A percentile compares a stretch with the other conserved stretches of the same genome.
Evolutionary conservation across 805 yeast genomes (phyloP).

Genomic region (Wickerhamia fluorescens): DNA sequence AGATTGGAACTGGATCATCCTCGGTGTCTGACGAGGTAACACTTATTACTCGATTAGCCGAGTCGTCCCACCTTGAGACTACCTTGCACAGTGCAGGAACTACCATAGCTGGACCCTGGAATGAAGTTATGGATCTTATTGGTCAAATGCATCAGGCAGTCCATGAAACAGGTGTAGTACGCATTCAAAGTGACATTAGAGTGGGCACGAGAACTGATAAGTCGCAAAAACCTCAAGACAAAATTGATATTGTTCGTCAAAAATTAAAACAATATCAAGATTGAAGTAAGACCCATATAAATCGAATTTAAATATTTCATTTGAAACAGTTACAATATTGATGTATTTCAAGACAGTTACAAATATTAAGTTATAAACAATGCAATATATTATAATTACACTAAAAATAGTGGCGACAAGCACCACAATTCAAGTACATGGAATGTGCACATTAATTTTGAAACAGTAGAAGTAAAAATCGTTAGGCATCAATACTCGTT

Average conservation of each 20-base stretch:
- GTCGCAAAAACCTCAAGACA: constrained; percentile 63
- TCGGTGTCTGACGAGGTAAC: constrained; percentile 81
- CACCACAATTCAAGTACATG: too few species aligned
- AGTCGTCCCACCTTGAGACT: constrained; percentile 55
- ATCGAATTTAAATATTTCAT: too few species aligned
- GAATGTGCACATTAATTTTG: too few species aligned
- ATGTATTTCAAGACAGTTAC: too few species aligned
- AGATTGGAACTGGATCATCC: constrained; percentile 72
- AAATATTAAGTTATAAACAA: too few species aligned
- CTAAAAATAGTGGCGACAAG: too few species aligned
- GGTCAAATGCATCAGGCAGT: constrained; percentile 71
- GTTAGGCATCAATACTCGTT: too few species aligned
- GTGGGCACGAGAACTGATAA: constrained; percentile 82
- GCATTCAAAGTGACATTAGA: constrained; percentile 82
- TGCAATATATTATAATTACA: too few species aligned
- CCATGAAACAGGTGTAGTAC: constrained; percentile 60
- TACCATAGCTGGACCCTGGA: constrained; percentile 90
- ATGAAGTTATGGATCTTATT: constrained; percentile 70
- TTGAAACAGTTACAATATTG: too few species aligned
- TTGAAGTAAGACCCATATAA: too few species aligned
- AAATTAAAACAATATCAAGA: too few species aligned
- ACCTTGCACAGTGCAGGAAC: constrained; percentile 90
- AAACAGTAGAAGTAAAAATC: too few species aligned
- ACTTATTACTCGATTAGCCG: constrained; percentile 55
- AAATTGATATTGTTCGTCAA: constrained; percentile 55